Evolutionary conservation across 352 stramenopile species (phyloP), one percentile per base, ranked within the genome.

Genomic region (Elongisporangium undulatum): DNA sequence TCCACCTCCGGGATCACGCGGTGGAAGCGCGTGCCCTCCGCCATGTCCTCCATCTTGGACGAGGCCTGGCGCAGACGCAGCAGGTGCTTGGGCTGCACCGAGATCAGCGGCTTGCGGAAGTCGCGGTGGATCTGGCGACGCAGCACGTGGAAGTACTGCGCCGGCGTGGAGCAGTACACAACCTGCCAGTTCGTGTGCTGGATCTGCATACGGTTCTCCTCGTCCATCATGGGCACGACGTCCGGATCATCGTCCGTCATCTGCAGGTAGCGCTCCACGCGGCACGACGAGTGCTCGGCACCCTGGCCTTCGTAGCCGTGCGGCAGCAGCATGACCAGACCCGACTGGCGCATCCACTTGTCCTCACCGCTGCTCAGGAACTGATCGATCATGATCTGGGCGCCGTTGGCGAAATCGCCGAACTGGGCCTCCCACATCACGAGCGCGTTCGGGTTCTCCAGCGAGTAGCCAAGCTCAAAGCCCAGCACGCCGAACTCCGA

Each of bases 371-470:
- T 74, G 52, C 77, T 89, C 62, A 99, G 89, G 71, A 99, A 99
- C 71, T 99, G 93, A 80, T 99, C 96, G 57, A 99, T 97, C 72
- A 99, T 97, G 58, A 98, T 93, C 77, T 99, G 96, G 22, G 96
- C 95, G 53, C 95, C 92, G 72, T 99, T 98, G 20, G 85, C 83
- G 68, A 99, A 99, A 72, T 99, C 96, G 51, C 96, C 96, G 67
- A 99, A 99, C 68, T 99, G 96, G 26, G 96, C 96, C 75, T 99
- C 96, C 79, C 79, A 89, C 51, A 98, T 80, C 55, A 98, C 75
- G 21, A 99, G 73, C 17, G 90, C 85, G 67, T 99, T 98, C 19
- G 96, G 95, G 71, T 98, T 98, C 71, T 99, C 96, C 17, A 99
- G 71, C 53, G 79, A 96, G 69, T 94, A 94, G 51, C 96, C 96